Evolutionary conservation across 2,329 filamentous ascomycete genomes (phyloP).

Genomic region (Passalora sequoiae): DNA sequence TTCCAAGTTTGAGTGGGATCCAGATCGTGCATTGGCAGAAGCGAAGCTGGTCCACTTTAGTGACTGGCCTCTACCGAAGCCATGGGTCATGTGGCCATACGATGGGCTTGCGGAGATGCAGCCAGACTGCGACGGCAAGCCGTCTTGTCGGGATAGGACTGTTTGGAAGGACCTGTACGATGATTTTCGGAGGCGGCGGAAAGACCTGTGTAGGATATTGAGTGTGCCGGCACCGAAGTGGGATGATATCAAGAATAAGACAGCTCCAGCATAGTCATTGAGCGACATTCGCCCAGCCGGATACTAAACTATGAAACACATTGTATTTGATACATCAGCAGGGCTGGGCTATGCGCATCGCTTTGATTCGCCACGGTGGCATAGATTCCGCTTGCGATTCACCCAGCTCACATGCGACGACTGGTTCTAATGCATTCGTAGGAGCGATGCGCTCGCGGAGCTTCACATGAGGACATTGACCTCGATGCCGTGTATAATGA

Average conservation of each 20-base stretch:
- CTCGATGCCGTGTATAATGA: no score
- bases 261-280: conserved; percentile 2
- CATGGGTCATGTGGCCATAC: conserved; percentile 50
- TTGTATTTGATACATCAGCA: no score
- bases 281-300: no score
- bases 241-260: conserved; percentile 22
- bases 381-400: no score
- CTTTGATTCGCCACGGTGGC: no score
- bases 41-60: conserved; percentile 66
- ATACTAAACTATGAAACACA: no score
- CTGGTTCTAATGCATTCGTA: no score
- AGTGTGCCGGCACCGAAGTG: conserved; percentile 29
- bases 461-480: no score
- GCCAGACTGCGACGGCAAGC: conserved; percentile 38
- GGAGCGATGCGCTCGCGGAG: no score
- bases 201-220: conserved; percentile 36
- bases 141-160: conserved; percentile 33
- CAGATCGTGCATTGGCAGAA: conserved; percentile 51
- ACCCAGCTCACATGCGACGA: no score
- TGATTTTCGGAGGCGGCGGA: conserved; percentile 40
- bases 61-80: conserved; percentile 66
- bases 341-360: no score
- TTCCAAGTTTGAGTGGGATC: conserved; percentile 53
- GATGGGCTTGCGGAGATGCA: conserved; percentile 41
- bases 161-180: conserved; percentile 45